These are phyloP conservation scores for Pestalotiopsis sp. DNA, from an alignment of 2,329 filamentous ascomycete genomes.

Conservation along the genomic window DNA sequence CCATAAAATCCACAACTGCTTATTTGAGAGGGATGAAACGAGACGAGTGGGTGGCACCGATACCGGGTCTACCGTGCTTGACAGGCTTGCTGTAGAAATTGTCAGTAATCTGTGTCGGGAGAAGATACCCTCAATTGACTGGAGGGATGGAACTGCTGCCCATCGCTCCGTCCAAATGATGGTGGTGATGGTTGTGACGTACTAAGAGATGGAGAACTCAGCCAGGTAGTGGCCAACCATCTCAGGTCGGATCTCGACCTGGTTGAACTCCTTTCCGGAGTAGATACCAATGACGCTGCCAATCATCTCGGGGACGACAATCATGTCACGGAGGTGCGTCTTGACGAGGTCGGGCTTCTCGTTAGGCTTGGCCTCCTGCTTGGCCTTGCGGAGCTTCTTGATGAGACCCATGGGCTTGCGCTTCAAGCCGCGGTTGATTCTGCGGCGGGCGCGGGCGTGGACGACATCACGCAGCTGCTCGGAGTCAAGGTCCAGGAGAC, in stretches of 20 bases:
- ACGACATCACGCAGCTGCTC: conserved; percentile 99
- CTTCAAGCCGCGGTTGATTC: conserved; percentile 99
- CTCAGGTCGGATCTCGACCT: conserved; percentile 99
- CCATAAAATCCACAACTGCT: conserved; percentile 61
- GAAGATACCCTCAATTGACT: too few relatives aligned
- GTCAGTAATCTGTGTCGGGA: conserved; percentile 48
- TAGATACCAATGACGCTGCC: conserved; percentile 98
- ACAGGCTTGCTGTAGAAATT: conserved; percentile 80
- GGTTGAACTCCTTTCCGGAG: conserved; percentile 99
- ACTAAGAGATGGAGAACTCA: conserved; percentile 99
- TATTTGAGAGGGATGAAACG: conserved; percentile 99
- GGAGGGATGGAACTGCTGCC: too few relatives aligned
- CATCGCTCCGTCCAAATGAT: too few relatives aligned
- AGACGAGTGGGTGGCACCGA: conserved; percentile 99
- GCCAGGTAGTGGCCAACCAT: conserved; percentile 99
- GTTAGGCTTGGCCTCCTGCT: conserved; percentile 98
- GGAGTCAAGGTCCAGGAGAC: conserved; percentile 97
- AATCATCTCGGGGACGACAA: conserved; percentile 99
- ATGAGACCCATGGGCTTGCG: conserved; percentile 99
- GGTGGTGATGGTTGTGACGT: conserved; percentile 48
- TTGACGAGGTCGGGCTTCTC: conserved; percentile 99
- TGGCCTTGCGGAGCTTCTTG: conserved; percentile 99
- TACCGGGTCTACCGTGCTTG: conserved; percentile 99
- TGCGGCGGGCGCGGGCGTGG: conserved; percentile 95
- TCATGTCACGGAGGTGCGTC: conserved; percentile 99